Conservation (phyloP, 176 grass and related monocot species). For the Areca catechu region DNA sequence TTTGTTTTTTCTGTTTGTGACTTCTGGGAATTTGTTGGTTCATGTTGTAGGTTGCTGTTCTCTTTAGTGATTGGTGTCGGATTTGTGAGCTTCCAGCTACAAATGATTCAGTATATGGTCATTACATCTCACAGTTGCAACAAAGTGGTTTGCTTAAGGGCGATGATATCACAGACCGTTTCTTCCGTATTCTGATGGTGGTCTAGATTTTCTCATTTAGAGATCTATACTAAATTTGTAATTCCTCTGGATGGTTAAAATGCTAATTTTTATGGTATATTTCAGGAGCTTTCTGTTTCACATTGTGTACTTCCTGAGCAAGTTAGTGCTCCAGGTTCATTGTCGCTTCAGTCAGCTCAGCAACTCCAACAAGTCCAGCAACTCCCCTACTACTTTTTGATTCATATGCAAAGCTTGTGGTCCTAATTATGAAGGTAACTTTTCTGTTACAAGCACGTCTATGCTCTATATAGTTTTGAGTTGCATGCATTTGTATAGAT, state of each 20-base stretch:
- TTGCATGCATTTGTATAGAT: too few species aligned
- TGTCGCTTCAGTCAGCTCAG: conserved; percentile 37
- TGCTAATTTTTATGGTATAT: conserved; percentile 5
- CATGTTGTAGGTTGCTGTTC: conserved; percentile 45
- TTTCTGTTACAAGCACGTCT: too few species aligned
- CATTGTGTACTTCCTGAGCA: conserved; percentile 61
- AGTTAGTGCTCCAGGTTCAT: conserved; percentile 27
- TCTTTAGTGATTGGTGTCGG: conserved; percentile 85
- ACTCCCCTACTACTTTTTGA: conserved; percentile 81
- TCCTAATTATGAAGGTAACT: conserved; percentile 72
- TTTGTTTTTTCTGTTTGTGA: not conserved
- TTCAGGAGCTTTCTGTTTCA: conserved; percentile 65
- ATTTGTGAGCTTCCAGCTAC: conserved; percentile 68
- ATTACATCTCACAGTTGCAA: conserved; percentile 68
- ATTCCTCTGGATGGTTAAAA: too few species aligned
- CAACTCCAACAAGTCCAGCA: conserved; percentile 47
- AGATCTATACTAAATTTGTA: too few species aligned
- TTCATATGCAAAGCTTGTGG: conserved; percentile 78
- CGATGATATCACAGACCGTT: conserved; percentile 85
- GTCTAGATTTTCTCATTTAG: conserved; percentile 6
- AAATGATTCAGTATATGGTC: conserved; percentile 67
- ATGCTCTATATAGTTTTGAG: too few species aligned
- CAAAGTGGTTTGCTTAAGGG: conserved; percentile 71
- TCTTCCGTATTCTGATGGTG: conserved; percentile 66
- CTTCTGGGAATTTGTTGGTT: not conserved